Conservation (phyloP, 352 stramenopile species). For the Phytophthora hibernalis region DNA sequence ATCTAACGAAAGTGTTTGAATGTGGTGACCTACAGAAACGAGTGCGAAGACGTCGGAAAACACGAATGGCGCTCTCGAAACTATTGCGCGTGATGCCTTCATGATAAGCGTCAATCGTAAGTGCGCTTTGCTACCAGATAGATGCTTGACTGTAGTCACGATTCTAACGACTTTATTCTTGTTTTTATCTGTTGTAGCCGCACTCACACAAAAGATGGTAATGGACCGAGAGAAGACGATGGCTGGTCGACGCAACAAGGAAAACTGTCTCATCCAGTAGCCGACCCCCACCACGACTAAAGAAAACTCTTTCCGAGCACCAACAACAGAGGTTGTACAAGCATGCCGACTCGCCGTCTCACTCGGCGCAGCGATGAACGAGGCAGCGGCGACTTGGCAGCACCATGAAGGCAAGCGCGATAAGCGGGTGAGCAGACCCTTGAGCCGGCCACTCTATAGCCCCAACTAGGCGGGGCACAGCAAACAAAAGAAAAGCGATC, state of each 20-base stretch:
- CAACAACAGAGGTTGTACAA: slow-evolving; percentile 55
- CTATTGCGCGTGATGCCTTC: slow-evolving; percentile 85
- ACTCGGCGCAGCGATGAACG: slow-evolving; percentile 22
- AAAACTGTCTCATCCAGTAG: slow-evolving; percentile 85
- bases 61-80: slow-evolving; percentile 87
- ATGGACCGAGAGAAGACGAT: slow-evolving; percentile 85
- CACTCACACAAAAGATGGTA: slow-evolving; percentile 80
- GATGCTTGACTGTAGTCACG: neutral
- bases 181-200: slow-evolving; percentile 44
- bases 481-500: slow-evolving; percentile 9
- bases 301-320: slow-evolving; percentile 47
- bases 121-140: slow-evolving; percentile 24
- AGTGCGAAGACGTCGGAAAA: slow-evolving; percentile 91
- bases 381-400: slow-evolving; percentile 32
- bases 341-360: slow-evolving; percentile 40
- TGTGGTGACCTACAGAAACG: slow-evolving; percentile 64
- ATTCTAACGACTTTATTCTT: slow-evolving; percentile 15
- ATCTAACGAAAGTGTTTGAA: slow-evolving; percentile 17
- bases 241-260: slow-evolving; percentile 72
- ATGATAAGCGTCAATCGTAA: slow-evolving; percentile 89
- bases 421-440: neutral
- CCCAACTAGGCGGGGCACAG: slow-evolving; percentile 1
- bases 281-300: slow-evolving; percentile 29
- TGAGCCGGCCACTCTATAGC: neutral
- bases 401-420: slow-evolving; percentile 11